Evolutionary conservation across 306 rosid genomes (phyloP).

Genomic region (Fagus crenata): DNA sequence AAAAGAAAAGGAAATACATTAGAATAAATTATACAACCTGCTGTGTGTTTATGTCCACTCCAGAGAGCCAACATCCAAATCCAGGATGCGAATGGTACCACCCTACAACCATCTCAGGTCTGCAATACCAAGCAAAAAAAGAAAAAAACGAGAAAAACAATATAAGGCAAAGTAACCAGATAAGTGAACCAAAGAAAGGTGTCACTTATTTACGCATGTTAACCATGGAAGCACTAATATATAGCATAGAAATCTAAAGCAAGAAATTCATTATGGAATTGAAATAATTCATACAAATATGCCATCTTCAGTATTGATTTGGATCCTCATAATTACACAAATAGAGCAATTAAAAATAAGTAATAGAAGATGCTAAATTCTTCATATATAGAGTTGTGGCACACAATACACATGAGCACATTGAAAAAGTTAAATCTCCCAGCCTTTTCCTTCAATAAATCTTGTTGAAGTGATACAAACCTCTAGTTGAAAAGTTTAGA

Average conservation of each 20-base stretch:
- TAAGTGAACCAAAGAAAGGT: slow-evolving; percentile 6
- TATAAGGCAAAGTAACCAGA: background rate
- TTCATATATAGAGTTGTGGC: background rate
- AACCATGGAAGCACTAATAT: background rate
- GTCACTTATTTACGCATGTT: background rate
- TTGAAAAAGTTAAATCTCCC: background rate
- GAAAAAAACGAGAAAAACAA: background rate
- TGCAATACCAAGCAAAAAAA: slow-evolving; percentile 32
- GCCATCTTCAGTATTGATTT: background rate
- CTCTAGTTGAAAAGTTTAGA: background rate
- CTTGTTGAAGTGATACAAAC: background rate
- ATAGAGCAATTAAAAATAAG: background rate
- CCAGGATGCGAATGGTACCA: slow-evolving; percentile 99
- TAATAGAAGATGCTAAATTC: background rate
- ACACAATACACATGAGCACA: background rate
- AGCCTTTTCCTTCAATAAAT: background rate
- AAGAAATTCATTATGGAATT: background rate
- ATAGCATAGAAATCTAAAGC: background rate
- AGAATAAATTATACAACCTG: slow-evolving; percentile 53
- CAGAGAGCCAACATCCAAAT: slow-evolving; percentile 99
- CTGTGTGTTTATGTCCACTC: slow-evolving; percentile 94
- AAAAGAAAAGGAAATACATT: slow-evolving; percentile 8
- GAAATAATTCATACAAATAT: background rate
- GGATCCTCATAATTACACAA: background rate
- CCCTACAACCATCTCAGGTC: slow-evolving; percentile 99